Base-by-base conservation (phyloP, 2,329 filamentous ascomycete species). In the Sporothrix mexicana region DNA sequence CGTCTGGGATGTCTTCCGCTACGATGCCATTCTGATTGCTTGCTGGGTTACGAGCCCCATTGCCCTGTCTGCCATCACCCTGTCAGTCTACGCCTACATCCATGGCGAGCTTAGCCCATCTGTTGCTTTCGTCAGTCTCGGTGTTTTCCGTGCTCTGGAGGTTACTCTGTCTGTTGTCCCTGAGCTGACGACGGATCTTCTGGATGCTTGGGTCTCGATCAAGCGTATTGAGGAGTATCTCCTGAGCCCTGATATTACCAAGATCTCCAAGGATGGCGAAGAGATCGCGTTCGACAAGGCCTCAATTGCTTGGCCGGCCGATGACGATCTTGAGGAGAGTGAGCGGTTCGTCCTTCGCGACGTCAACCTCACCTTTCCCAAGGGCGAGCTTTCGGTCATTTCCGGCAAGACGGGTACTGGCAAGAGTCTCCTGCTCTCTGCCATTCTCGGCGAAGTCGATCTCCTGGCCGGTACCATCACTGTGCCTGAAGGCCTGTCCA, bases 401-500 rank as follows among this genome's bases (percentile, higher is more conserved):
- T 92, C 91, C 3, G 93, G 93, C 0, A 91, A 91, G 78, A 95
- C 93, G 0, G 93, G 93, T 0, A 90, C 90, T 9, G 93, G 93
- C 17, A 95, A 95, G 82, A 93, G 90, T 79, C 82, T 95, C 53
- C 82, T 96, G 75, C 84, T 96, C 7, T 88, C 92, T 0, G 88
- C 92, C 0, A 88, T 95, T 36, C 86, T 95, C 4, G 93, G 93
- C 1, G 93, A 95, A 80, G 89, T 89, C 2, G 92, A 95, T 74
- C 78, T 94, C 2, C 79, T 95, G 0, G 80, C 83, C 0, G 93
- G 93, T 1, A 84, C 81, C 4, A 83, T 95, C 68, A 85, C 85
- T 47, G 83, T 88, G 1, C 89, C 89, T 0, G 79, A 78, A 17
- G 81, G 87, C 0, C 86, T 87, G 0, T 75, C 83, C 0, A 81